These are phyloP conservation scores for Aspergillus sparsus DNA, from an alignment of 495 filamentous ascomycete genomes.

Conservation along the genomic window DNA sequence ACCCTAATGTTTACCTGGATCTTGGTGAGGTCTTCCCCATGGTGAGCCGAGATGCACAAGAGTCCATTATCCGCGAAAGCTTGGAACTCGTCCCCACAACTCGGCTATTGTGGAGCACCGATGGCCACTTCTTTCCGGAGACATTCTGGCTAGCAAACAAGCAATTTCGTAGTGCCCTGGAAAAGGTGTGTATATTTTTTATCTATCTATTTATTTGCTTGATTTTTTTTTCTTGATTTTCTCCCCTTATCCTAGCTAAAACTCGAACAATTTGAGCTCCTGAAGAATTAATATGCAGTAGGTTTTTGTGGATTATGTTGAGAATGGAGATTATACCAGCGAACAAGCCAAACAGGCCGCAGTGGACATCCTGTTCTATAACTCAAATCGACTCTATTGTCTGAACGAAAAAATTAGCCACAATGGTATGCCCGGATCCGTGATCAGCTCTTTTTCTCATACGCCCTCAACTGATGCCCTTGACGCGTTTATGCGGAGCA, in stretches of 20 bases:
- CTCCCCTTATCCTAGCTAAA: neutral
- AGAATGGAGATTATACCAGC: slow-evolving; percentile 54
- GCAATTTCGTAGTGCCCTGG: slow-evolving; percentile 75
- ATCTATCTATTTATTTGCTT: too few relatives aligned
- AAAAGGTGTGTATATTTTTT: slow-evolving; percentile 49
- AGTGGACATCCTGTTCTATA: slow-evolving; percentile 66
- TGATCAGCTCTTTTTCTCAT: slow-evolving; percentile 3
- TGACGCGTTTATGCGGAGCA: slow-evolving; percentile 28
- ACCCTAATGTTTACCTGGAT: slow-evolving; percentile 82
- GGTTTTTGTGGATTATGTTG: slow-evolving; percentile 64
- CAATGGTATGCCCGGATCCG: slow-evolving; percentile 6
- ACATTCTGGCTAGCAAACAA: slow-evolving; percentile 75
- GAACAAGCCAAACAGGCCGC: slow-evolving; percentile 61
- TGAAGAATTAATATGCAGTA: slow-evolving; percentile 23
- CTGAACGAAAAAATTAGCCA: slow-evolving; percentile 36
- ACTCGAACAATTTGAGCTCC: neutral
- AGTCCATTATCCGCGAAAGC: slow-evolving; percentile 68
- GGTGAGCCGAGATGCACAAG: slow-evolving; percentile 78
- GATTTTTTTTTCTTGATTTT: too few relatives aligned
- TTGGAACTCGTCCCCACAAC: slow-evolving; percentile 74
- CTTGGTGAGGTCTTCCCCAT: slow-evolving; percentile 85
- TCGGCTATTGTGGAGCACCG: slow-evolving; percentile 83
- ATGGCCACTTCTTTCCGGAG: slow-evolving; percentile 83
- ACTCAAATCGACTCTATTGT: slow-evolving; percentile 67
- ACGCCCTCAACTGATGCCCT: slow-evolving; percentile 17